Conservation (phyloP, 176 grass and related monocot genomes). For the Calamus simplicifolius region DNA sequence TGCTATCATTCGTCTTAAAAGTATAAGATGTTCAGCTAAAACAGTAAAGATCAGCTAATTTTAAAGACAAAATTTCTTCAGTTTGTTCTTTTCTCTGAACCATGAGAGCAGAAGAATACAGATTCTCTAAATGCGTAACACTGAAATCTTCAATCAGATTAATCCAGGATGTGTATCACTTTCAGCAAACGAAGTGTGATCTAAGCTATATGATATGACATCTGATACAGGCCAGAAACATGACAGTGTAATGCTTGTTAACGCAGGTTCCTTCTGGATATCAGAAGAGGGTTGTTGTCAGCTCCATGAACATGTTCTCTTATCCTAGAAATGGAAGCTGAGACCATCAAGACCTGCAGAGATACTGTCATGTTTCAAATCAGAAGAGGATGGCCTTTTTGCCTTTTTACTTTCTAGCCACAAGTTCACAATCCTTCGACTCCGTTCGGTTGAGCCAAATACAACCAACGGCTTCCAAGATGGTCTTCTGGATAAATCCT, state of each 20-base stretch:
- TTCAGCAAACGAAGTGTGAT: too few relatives aligned
- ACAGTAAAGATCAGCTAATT: too few relatives aligned
- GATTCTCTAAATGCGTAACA: not conserved
- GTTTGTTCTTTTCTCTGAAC: too few relatives aligned
- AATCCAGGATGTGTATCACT: too few relatives aligned
- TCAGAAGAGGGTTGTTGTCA: conserved; percentile 83
- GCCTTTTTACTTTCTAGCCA: conserved; percentile 66
- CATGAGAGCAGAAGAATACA: too few relatives aligned
- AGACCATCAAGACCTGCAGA: conserved; percentile 4
- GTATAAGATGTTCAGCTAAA: too few relatives aligned
- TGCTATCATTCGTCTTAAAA: too few relatives aligned
- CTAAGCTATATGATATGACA: not conserved
- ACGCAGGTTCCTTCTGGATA: conserved; percentile 99
- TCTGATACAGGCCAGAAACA: conserved; percentile 59
- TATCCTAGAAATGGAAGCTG: conserved; percentile 38
- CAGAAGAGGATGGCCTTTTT: too few relatives aligned
- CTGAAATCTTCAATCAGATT: not conserved
- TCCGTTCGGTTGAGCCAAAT: conserved; percentile 98
- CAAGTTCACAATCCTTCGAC: conserved; percentile 85
- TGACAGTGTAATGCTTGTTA: conserved; percentile 95
- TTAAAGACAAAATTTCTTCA: too few relatives aligned
- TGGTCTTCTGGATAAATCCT: conserved; percentile 97
- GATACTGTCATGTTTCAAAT: not conserved
- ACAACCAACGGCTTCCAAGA: conserved; percentile 83
- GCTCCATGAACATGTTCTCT: conserved; percentile 71